Percentiles rank a stretch among this genome's conserved stretches.
phyloP scores from a whole-genome alignment of 768 basidiomycete genomes.

The Leccinellum rugosiceps region DNA sequence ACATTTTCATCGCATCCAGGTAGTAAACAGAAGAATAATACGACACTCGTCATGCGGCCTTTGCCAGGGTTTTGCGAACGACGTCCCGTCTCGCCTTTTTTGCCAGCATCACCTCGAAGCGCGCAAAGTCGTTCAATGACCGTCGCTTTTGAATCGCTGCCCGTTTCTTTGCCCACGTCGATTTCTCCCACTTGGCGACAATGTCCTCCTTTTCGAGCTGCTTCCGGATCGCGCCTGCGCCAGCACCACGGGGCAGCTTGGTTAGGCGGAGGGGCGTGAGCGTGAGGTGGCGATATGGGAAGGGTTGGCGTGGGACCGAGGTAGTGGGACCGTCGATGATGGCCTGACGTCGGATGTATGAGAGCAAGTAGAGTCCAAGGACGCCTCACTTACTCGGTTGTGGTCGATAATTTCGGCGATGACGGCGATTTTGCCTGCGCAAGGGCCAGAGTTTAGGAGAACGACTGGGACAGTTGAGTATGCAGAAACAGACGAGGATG shows the following conservation, averaged over 20 bases:
- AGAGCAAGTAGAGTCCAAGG: background rate
- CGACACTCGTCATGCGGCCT: slow-evolving; percentile 31
- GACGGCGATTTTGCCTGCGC: slow-evolving; percentile 85
- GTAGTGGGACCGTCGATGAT: slow-evolving; percentile 94
- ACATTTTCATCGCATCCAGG: no score
- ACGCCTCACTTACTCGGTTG: slow-evolving; percentile 68
- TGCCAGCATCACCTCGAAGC: slow-evolving; percentile 82
- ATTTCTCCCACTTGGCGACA: slow-evolving; percentile 85
- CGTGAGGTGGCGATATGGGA: slow-evolving; percentile 88
- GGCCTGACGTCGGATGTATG: slow-evolving; percentile 50
- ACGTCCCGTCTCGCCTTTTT: slow-evolving; percentile 86
- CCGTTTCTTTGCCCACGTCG: slow-evolving; percentile 86
- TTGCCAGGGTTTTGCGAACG: slow-evolving; percentile 67
- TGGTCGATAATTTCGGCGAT: slow-evolving; percentile 99
- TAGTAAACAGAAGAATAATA: background rate
- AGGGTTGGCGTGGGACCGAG: slow-evolving; percentile 87
- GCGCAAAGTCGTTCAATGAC: slow-evolving; percentile 83
- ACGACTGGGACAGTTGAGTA: slow-evolving; percentile 52
- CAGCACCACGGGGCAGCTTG: slow-evolving; percentile 83
- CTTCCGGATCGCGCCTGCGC: slow-evolving; percentile 80
- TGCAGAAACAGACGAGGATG: background rate
- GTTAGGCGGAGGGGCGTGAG: slow-evolving; percentile 84
- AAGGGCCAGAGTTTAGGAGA: slow-evolving; percentile 88
- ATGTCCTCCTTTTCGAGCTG: slow-evolving; percentile 81
- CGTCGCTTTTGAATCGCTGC: slow-evolving; percentile 70